A percentile compares a stretch with the other conserved stretches of the same genome.
These are phyloP conservation scores for Ceraceosorus guamensis DNA, from an alignment of 1,284 basidiomycete genomes.

Conservation along the genomic window DNA sequence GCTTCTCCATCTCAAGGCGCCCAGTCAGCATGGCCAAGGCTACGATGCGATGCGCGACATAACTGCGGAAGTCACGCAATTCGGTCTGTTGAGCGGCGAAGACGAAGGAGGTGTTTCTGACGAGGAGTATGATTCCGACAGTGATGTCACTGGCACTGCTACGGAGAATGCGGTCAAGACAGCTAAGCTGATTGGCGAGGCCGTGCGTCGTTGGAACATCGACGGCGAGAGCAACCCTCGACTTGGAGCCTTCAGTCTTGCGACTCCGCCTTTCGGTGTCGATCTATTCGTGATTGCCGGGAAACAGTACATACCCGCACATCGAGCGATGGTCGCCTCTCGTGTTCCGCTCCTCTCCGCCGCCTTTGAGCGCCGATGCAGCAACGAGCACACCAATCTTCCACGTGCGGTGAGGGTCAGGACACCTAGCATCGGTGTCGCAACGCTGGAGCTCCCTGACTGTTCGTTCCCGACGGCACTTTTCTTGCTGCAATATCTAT, in stretches of 20 bases:
- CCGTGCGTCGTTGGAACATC: constrained; percentile 52
- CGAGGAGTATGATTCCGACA: constrained; percentile 48
- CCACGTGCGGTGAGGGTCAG: too few relatives aligned
- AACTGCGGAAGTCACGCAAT: constrained; percentile 25
- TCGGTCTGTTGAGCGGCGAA: constrained; percentile 9
- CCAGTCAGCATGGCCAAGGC: constrained; percentile 9
- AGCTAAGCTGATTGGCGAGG: constrained; percentile 49
- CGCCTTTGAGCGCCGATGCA: too few relatives aligned
- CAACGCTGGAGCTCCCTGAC: constrained; percentile 43
- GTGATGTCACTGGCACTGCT: constrained; percentile 1
- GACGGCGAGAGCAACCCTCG: constrained; percentile 9
- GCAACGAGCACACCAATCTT: too few relatives aligned
- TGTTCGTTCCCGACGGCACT: constrained; percentile 64
- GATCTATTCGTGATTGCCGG: constrained; percentile 57
- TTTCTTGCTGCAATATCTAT: constrained; percentile 75
- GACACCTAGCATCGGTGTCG: constrained; percentile 12
- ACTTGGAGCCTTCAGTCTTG: constrained; percentile 25
- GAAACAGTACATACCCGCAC: constrained; percentile 57
- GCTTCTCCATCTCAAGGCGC: constrained; percentile 35
- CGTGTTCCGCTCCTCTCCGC: constrained; percentile 56
- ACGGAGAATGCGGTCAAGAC: constrained; percentile 12
- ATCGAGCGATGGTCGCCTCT: constrained; percentile 61
- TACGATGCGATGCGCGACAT: constrained; percentile 22
- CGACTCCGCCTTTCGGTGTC: constrained; percentile 53
- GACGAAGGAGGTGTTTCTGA: constrained; percentile 48